Percentiles rank a stretch among this genome's conserved stretches.
Evolutionary conservation across 2,329 filamentous ascomycete genomes (phyloP).

Genomic region (Coleophoma crateriformis): DNA sequence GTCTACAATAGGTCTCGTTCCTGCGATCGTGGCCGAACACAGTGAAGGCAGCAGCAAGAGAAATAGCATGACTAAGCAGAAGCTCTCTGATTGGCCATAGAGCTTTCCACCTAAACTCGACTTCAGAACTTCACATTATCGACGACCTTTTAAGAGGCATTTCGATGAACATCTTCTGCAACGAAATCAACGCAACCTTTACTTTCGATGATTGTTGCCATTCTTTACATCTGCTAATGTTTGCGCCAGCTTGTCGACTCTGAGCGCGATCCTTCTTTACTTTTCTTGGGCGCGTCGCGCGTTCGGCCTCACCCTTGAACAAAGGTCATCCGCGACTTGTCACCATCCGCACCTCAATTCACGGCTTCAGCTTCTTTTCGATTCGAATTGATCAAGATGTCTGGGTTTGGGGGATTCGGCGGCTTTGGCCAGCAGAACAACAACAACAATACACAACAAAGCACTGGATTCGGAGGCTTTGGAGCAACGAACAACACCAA

Average conservation of each 20-base stretch:
- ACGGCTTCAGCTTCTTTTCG: slow-evolving; percentile 1
- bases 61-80: not conserved
- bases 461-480: slow-evolving; percentile 51
- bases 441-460: slow-evolving; percentile 35
- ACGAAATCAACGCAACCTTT: slow-evolving; percentile 7
- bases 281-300: slow-evolving; percentile 16
- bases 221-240: slow-evolving; percentile 21
- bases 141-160: slow-evolving; percentile 7
- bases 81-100: not conserved
- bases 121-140: slow-evolving; percentile 3
- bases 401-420: slow-evolving; percentile 39
- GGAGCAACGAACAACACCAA: slow-evolving; percentile 24
- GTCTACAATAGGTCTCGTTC: no score
- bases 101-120: not conserved
- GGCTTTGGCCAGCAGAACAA: slow-evolving; percentile 58
- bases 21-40: no score
- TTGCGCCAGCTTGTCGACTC: slow-evolving; percentile 14
- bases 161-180: slow-evolving; percentile 5
- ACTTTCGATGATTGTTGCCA: slow-evolving; percentile 12
- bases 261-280: slow-evolving; percentile 18
- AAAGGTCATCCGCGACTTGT: slow-evolving; percentile 8
- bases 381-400: slow-evolving; percentile 19
- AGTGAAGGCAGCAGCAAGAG: not conserved
- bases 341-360: slow-evolving; percentile 7
- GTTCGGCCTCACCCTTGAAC: slow-evolving; percentile 13